Conservation (phyloP, 1,284 basidiomycete species). For the Ganoderma boninense region DNA sequence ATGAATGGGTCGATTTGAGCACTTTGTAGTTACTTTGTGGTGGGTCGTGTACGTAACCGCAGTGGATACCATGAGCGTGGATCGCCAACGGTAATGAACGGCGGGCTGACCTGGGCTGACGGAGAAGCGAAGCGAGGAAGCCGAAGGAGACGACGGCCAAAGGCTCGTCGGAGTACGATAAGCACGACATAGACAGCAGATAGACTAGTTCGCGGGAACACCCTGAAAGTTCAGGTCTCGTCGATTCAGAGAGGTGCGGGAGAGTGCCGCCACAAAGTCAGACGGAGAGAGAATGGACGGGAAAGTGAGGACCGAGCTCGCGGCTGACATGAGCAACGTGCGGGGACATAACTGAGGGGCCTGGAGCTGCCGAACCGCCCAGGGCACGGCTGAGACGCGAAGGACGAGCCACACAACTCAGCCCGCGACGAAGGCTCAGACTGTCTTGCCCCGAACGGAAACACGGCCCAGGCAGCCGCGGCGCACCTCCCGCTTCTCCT, state of each 20-base stretch:
- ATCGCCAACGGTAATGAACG: background rate
- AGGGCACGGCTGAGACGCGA: background rate
- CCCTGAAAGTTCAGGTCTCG: background rate
- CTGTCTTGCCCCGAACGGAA: constrained; percentile 4
- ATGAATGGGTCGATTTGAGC: background rate
- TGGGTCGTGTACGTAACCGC: background rate
- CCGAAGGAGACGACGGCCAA: background rate
- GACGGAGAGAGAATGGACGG: background rate
- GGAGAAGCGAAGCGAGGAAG: background rate
- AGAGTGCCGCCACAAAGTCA: background rate
- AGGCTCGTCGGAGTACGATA: background rate
- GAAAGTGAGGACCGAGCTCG: background rate
- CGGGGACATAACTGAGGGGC: background rate
- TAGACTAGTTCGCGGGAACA: background rate
- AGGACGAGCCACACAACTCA: background rate
- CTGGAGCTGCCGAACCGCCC: background rate
- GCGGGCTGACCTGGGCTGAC: background rate
- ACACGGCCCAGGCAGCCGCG: background rate
- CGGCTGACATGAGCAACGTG: constrained; percentile 2
- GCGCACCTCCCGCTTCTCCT: background rate
- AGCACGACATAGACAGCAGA: background rate
- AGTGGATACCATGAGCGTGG: background rate
- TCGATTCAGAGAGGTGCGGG: background rate
- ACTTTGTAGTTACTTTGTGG: background rate
- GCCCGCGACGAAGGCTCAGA: background rate